Evolutionary conservation across 768 basidiomycete genomes (phyloP).

Genomic region (Leccinellum albellum): DNA sequence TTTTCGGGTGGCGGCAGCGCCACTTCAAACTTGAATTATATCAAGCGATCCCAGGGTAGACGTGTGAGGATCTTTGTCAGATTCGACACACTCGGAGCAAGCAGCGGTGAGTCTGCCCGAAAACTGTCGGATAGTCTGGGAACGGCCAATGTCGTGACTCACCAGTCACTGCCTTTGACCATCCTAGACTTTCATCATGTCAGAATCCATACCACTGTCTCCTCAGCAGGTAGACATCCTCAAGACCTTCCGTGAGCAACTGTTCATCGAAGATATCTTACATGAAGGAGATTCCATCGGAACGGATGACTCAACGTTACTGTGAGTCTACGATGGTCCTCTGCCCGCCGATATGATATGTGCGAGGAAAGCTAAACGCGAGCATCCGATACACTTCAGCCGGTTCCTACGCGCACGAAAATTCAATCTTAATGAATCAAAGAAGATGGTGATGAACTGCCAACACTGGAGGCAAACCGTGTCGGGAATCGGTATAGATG

Average conservation of each 20-base stretch:
- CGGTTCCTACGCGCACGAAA: slow-evolving; percentile 76
- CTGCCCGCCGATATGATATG: not conserved
- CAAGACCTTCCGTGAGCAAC: slow-evolving; percentile 46
- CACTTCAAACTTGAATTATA: not conserved
- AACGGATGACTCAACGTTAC: slow-evolving; percentile 53
- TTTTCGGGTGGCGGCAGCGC: not conserved
- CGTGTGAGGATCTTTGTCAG: not conserved
- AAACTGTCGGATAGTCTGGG: not conserved
- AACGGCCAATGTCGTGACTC: not conserved
- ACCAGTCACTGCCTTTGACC: not conserved
- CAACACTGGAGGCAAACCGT: slow-evolving; percentile 67
- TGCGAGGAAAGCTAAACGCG: slow-evolving; percentile 3
- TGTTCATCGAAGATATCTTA: slow-evolving; percentile 51
- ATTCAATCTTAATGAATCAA: slow-evolving; percentile 55
- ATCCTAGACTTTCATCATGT: slow-evolving; percentile 9
- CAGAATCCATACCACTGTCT: slow-evolving; percentile 12
- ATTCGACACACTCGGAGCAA: not conserved
- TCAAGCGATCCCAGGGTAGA: not conserved
- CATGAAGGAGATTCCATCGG: slow-evolving; percentile 61
- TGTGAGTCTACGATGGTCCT: slow-evolving; percentile 39
- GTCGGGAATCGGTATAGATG: slow-evolving; percentile 62
- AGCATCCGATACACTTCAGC: slow-evolving; percentile 32
- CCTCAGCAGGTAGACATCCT: slow-evolving; percentile 38
- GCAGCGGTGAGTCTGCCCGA: not conserved
- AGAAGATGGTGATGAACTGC: slow-evolving; percentile 63